Base-by-base conservation (phyloP, 371 early-diverging fungal genomes). In the Lichtheimia ornata region DNA sequence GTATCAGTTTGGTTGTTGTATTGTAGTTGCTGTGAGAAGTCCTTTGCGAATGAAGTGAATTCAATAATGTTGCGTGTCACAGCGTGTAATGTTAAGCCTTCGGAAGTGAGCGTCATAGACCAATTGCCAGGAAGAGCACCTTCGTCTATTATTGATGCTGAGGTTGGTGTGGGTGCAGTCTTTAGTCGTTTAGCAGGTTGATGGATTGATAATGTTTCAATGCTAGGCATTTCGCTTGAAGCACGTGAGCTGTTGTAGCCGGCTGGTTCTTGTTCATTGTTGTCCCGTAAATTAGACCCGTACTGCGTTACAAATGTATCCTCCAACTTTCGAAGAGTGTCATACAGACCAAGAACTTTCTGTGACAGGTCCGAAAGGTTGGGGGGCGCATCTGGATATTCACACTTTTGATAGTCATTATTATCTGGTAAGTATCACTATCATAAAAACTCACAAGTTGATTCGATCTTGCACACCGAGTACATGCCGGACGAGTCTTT, bases 311-410 rank as follows among this genome's bases (percentile, higher is more conserved):
- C 55, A 56, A 76, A 74, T 54, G 76, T 72, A 14, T 76, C 73
- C 53, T 80, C 80, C 5, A 80, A 50, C 47, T 74, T 69, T 50
- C 72, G 62, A 4, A 80, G 49, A 2, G 77, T 70, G 44, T 74
- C 80, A 47, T 80, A 80, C 4, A 80, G 59, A 5, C 64, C 61
- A n/a, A 80, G 56, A 3, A 80, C 80, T 64, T 72, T 76, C 57
- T 76, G 73, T 11, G 80, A 80, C 18, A 80, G 56, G 58, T 80
- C 75, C 9, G 77, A 70, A 4, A 80, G 59, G 55, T 74, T 80
- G 7, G 77, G 80, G 45, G 80, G 80, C 22, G 80, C 80, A 63
- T 80, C 80, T 41, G 80, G 80, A 50, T 80, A 80, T 65, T 76
- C 80, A 64, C 80, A 80, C 80, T 80, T 66, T 57, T 44, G 18